These are phyloP conservation scores for Saccharomycopsis crataegensis DNA, from an alignment of 1,139 yeast species.

Conservation along the genomic window DNA sequence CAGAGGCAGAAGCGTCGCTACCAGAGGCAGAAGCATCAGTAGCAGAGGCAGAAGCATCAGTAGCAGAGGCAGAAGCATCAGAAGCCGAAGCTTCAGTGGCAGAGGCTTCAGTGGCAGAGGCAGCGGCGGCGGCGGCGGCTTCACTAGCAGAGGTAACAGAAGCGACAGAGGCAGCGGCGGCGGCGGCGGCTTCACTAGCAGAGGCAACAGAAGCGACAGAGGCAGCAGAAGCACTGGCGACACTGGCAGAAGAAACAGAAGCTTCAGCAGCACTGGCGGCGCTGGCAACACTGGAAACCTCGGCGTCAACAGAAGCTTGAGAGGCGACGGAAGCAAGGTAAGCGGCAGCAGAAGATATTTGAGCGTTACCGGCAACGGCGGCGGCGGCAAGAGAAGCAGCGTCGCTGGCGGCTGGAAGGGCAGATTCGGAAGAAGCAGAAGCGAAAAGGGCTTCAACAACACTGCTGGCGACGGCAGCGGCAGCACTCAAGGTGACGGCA, in stretches of 20 bases:
- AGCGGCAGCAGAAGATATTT: slow-evolving; percentile 2
- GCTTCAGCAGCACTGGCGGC: slow-evolving; percentile 3
- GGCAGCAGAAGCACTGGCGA: slow-evolving; percentile 1
- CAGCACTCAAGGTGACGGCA: slow-evolving; percentile 6
- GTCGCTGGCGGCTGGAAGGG: neutral
- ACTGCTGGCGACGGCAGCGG: slow-evolving; percentile 2
- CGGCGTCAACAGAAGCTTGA: slow-evolving; percentile 2
- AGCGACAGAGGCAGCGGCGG: slow-evolving; percentile 1
- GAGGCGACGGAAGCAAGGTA: slow-evolving; percentile 4
- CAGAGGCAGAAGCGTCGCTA: slow-evolving; percentile 2
- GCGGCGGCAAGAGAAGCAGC: slow-evolving; percentile 3
- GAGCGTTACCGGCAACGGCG: neutral
- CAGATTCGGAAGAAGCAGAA: slow-evolving; percentile 3
- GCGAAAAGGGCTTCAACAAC: neutral
- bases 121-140: neutral
- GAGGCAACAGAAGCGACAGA: slow-evolving; percentile 10
- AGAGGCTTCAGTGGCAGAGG: slow-evolving; percentile 1
- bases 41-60: slow-evolving; percentile 4
- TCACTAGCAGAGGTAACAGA: slow-evolving; percentile 4
- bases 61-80: slow-evolving; percentile 5
- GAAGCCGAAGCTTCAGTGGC: neutral
- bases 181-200: neutral
- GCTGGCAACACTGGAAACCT: slow-evolving; percentile 1
- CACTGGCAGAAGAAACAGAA: neutral
- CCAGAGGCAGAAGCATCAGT: slow-evolving; percentile 5